Evolutionary conservation across 2,329 filamentous ascomycete genomes (phyloP), one percentile per base, ranked within the genome.

Genomic region (Pseudogymnoascus pannorum): DNA sequence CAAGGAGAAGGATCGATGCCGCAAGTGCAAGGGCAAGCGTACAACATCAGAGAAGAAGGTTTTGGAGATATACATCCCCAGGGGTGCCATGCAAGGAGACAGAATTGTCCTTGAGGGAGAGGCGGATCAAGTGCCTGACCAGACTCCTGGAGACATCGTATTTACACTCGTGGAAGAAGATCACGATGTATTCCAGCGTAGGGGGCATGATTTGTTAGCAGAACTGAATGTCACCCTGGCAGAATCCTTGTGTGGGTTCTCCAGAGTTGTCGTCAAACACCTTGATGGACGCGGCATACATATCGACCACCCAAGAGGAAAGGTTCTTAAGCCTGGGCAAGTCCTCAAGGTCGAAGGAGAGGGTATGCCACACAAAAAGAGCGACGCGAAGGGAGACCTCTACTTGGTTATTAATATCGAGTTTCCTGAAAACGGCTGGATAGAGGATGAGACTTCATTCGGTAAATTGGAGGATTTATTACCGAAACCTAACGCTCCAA

Each of bases 1-100:
- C 78, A 93, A 93, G 75, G 91, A 96, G 72, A 97, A 97, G 80
- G 94, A 99, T 72, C 91, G 91, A 72, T 99, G 94, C 81, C 96
- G 96, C 81, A 97, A 94, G 80, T 99, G 94, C 85, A 97, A 97
- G 78, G 94, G 94, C 71, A 90, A 89, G 75, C 85, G 91, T 65
- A 92, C 91, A 12, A 85, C 86, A 48, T 88, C 92, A 70, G 89
- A 94, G 76, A 94, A 90, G 76, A 99, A 97, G 78, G 89, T 93
- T 3, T 80, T 99, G 64, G 94, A 99, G 77, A 87, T 99, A 59
- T 97, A 97, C 77, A 96, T 99, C 63, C 92, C 93, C 8, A 86
- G 89, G 59, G 93, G 93, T 54, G 88, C 89, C 38, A 84, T 84
- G 79, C 87, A 96, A 73, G 92, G 92, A 66, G 93, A 99, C 71